phyloP scores from a whole-genome alignment of 1,284 basidiomycete genomes.

The Moesziomyces parantarcticus region DNA sequence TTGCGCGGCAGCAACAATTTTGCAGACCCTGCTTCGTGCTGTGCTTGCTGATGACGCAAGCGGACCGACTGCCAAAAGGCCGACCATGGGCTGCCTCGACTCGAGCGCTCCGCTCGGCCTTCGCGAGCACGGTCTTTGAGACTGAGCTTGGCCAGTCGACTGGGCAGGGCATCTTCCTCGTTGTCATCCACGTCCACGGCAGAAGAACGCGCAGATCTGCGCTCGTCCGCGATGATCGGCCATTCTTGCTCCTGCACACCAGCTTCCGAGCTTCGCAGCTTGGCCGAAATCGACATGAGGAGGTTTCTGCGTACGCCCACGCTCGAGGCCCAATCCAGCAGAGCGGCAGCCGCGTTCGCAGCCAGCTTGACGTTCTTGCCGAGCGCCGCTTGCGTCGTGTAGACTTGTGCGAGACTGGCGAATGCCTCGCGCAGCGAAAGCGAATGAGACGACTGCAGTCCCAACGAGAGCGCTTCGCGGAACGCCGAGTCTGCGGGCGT shows the following conservation, averaged over 20 bases:
- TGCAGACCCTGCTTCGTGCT: conserved; percentile 17
- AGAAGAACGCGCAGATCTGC: neutral
- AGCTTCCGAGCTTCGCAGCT: conserved; percentile 15
- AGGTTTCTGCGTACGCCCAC: conserved; percentile 49
- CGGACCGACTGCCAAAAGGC: conserved; percentile 35
- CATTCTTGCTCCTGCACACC: conserved; percentile 22
- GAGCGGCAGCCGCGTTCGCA: conserved; percentile 38
- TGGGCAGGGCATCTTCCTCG: conserved; percentile 36
- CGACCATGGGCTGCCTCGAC: conserved; percentile 10
- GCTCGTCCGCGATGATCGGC: conserved; percentile 10
- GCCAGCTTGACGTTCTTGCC: conserved; percentile 45
- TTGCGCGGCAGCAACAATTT: conserved; percentile 74
- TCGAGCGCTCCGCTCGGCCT: neutral
- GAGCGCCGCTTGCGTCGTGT: conserved; percentile 44
- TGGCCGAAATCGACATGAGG: conserved; percentile 44
- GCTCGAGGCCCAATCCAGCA: conserved; percentile 42
- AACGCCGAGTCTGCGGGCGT: conserved; percentile 40
- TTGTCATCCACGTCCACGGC: conserved; percentile 9
- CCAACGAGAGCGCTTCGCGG: conserved; percentile 38
- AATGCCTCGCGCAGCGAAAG: conserved; percentile 42
- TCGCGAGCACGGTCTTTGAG: conserved; percentile 15
- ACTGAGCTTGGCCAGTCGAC: conserved; percentile 31
- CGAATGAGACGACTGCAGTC: conserved; percentile 35
- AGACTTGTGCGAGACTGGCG: conserved; percentile 43
- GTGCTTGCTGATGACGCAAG: conserved; percentile 36